Evolutionary conservation across 805 yeast genomes (phyloP), one percentile per base, ranked within the genome.

Genomic region (Candida michaelii): DNA sequence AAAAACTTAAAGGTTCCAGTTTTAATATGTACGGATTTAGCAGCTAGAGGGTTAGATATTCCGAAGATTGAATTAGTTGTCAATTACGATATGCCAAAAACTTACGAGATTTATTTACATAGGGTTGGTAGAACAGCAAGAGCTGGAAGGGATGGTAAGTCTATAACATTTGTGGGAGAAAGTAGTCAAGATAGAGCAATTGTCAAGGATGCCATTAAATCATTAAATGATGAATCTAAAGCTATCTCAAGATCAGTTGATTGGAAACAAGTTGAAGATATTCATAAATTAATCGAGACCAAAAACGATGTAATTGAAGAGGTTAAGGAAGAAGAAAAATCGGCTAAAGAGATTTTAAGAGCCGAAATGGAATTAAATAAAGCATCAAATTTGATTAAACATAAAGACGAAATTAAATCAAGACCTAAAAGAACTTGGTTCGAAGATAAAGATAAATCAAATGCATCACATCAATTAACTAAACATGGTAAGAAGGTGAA

Each of bases 51-150:
- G 76, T 77, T 93, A 60, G 99, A 93, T 85, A 93, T 93, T 58
- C 98, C 98, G 48, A 91, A 91, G 66, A 90, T 93, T 61, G 98
- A 90, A 62, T 82, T 85, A 46, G 99, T 93, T 36, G 78, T 93
- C 58, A 93, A 93, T 66, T 93, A 76, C 63, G 99, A 93, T 59
- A 88, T 93, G 95, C 99, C 99, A 39, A 87, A 88, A 62, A 74
- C 86, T 23, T 83, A 86, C 56, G 99, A 93, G 51, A 78, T 91
- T 29, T 93, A 93, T 63, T 73, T 93, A 56, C 99, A 93, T 69
- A 85, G 99, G 74, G 97, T 93, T 46, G 99, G 99, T 67, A 87
- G 99, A 77, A 93, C 98, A 42, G 99, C 99, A 8, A 88, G 99
- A 79, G 99, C 97, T 39, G 98, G 98, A 15, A 80, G 98, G 66